Percentiles rank a stretch among this genome's conserved stretches.
Conservation (phyloP, 768 basidiomycete genomes). For the Leccinum disarticulatum region DNA sequence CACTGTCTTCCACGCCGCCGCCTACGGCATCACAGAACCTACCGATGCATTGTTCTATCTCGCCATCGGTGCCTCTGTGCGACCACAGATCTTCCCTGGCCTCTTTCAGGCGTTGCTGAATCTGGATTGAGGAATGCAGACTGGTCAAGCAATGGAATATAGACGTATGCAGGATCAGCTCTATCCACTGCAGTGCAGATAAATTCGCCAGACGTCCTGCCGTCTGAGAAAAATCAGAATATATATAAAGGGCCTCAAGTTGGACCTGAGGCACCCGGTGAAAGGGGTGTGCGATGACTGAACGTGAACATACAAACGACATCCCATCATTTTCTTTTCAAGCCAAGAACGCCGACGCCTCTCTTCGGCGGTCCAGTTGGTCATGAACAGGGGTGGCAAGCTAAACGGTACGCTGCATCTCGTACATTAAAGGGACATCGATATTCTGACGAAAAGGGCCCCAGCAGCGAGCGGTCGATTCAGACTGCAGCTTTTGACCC, state of each 20-base stretch:
- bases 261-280: conserved; percentile 67
- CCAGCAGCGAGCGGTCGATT: conserved; percentile 71
- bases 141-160: conserved; percentile 62
- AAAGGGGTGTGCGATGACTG: conserved; percentile 41
- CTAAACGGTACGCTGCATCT: conserved; percentile 57
- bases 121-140: conserved; percentile 69
- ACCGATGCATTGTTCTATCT: conserved; percentile 58
- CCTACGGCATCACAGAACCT: conserved; percentile 66
- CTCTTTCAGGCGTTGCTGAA: conserved; percentile 79
- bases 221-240: conserved; percentile 46
- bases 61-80: conserved; percentile 81
- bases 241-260: conserved; percentile 55
- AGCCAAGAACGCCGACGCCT: conserved; percentile 37
- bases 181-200: conserved; percentile 52
- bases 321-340: too few species aligned
- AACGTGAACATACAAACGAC: background rate
- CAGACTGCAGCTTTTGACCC: too few species aligned
- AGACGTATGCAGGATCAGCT: conserved; percentile 83
- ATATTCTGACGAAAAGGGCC: background rate
- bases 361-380: conserved; percentile 71
- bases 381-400: conserved; percentile 45
- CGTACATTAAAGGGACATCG: background rate
- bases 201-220: conserved; percentile 61
- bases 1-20: conserved; percentile 80
- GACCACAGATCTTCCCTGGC: conserved; percentile 78